Conservation (phyloP, 2,329 filamentous ascomycete genomes). For the Cladosporium sp. region DNA sequence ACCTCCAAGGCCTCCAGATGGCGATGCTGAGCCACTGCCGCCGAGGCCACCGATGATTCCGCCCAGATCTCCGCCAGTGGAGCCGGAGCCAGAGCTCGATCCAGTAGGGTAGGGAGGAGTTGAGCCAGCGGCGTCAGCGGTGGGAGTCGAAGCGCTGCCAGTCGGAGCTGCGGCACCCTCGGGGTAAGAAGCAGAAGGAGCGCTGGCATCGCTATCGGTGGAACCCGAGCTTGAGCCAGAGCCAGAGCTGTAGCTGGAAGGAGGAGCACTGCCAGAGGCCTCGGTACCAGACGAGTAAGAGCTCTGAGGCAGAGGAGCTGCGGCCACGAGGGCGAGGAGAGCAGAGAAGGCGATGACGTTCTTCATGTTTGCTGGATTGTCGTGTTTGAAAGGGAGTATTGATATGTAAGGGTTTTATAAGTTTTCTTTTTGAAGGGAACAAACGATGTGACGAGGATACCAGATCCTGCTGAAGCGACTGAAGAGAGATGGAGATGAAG, state of each 20-base stretch:
- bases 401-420: neutral
- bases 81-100: neutral
- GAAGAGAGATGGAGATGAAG: slow-evolving; percentile 2
- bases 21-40: neutral
- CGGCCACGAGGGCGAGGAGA: slow-evolving; percentile 9
- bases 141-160: neutral
- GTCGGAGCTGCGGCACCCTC: slow-evolving; percentile 8
- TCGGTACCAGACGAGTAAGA: slow-evolving; percentile 4
- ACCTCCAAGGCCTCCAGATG: neutral
- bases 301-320: slow-evolving; percentile 6
- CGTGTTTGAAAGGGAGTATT: neutral
- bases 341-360: slow-evolving; percentile 11
- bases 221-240: neutral
- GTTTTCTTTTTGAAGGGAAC: neutral
- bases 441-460: slow-evolving; percentile 6
- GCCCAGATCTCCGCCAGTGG: neutral
- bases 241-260: neutral
- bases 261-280: neutral
- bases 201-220: neutral
- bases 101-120: slow-evolving; percentile 1
- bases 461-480: slow-evolving; percentile 12
- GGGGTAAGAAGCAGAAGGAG: neutral
- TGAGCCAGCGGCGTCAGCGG: neutral
- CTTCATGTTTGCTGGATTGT: slow-evolving; percentile 7
- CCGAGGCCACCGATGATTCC: neutral